Conservation (phyloP, 2,329 filamentous ascomycete species). For the Pleomassaria siparia region DNA sequence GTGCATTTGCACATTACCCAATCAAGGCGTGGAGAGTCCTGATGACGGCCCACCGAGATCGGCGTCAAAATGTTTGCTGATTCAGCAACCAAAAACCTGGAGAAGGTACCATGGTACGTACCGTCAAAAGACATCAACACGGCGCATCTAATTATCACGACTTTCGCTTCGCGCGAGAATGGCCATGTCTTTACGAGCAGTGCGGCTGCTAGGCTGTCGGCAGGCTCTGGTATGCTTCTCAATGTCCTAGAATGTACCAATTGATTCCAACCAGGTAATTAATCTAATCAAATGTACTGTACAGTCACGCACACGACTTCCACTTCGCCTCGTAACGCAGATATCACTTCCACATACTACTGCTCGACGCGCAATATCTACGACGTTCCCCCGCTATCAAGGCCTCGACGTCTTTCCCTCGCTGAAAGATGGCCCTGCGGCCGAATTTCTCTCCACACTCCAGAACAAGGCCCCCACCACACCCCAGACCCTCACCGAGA, state of each 20-base stretch:
- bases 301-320: constrained; percentile 28
- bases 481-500: constrained; percentile 85
- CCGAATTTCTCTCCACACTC: constrained; percentile 75
- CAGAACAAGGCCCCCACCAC: constrained; percentile 46
- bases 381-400: constrained; percentile 23
- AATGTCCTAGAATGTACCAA: too few relatives aligned
- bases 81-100: constrained; percentile 18
- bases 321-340: constrained; percentile 27
- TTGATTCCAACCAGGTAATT: neutral
- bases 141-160: constrained; percentile 12
- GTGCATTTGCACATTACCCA: constrained; percentile 20
- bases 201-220: constrained; percentile 34
- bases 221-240: constrained; percentile 32
- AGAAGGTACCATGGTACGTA: too few relatives aligned
- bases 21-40: constrained; percentile 24
- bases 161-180: constrained; percentile 24
- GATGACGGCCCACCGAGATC: constrained; percentile 37
- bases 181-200: constrained; percentile 42
- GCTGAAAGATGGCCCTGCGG: constrained; percentile 59
- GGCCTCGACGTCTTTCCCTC: constrained; percentile 57
- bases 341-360: constrained; percentile 23
- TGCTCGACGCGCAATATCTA: constrained; percentile 29
- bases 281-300: constrained; percentile 15
- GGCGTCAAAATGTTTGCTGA: constrained; percentile 24
- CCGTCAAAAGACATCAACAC: neutral